Percentiles rank a stretch among this genome's conserved stretches.
These are phyloP conservation scores for Iris pallida DNA, from an alignment of 116 monocot genomes.

Conservation along the genomic window DNA sequence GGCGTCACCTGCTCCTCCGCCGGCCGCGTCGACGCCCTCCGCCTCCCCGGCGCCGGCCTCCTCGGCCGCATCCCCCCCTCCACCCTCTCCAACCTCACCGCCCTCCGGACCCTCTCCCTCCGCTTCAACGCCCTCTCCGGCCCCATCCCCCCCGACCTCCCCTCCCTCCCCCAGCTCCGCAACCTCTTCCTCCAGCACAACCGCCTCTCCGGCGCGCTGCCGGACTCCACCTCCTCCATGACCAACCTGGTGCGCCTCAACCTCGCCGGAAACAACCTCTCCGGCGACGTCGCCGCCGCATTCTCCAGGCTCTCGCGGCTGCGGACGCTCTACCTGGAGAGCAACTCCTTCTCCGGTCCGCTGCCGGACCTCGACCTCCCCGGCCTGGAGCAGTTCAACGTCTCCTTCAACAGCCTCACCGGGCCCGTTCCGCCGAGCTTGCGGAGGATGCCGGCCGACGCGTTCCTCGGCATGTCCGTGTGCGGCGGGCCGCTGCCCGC, in stretches of 20 bases:
- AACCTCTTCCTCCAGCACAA: constrained; percentile 61
- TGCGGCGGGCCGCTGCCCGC: constrained; percentile 42
- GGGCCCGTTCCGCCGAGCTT: constrained; percentile 31
- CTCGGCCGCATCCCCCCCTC: constrained; percentile 39
- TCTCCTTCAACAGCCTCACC: too few relatives aligned
- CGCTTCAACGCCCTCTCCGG: constrained; percentile 61
- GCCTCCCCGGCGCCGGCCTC: constrained; percentile 52
- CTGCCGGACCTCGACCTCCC: constrained; percentile 19
- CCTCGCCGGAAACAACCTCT: constrained; percentile 56
- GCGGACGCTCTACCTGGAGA: constrained; percentile 45
- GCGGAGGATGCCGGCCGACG: constrained; percentile 8
- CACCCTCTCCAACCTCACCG: constrained; percentile 46
- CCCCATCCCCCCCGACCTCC: constrained; percentile 54
- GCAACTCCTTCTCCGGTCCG: constrained; percentile 45
- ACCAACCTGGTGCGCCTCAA: constrained; percentile 47
- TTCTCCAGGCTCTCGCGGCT: constrained; percentile 52
- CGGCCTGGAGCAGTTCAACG: constrained; percentile 14
- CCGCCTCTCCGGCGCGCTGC: constrained; percentile 57
- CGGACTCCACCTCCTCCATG: constrained; percentile 25
- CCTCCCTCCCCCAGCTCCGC: constrained; percentile 39
- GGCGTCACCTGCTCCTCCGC: background rate
- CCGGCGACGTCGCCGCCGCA: constrained; percentile 42
- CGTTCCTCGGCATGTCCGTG: constrained; percentile 53
- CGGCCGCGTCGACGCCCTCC: constrained; percentile 42
- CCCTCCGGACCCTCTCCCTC: constrained; percentile 49